Percentiles rank a stretch among this genome's conserved stretches.
Conservation (phyloP, 2,329 filamentous ascomycete species). For the Fusarium tanahbumbuense region DNA sequence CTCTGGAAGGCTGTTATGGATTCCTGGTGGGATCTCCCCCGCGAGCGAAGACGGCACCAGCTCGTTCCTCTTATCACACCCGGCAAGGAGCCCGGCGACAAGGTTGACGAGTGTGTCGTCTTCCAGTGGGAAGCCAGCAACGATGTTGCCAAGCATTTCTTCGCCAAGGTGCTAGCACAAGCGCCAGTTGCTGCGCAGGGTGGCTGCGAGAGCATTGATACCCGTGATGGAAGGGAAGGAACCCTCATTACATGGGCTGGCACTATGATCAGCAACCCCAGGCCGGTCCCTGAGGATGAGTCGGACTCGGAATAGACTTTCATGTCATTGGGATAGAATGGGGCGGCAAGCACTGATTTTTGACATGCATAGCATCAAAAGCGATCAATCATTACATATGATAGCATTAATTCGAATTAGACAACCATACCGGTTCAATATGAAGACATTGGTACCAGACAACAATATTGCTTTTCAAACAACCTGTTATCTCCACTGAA, state of each 20-base stretch:
- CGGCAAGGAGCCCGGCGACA: slow-evolving; percentile 25
- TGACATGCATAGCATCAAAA: slow-evolving; percentile 1
- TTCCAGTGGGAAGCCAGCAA: slow-evolving; percentile 32
- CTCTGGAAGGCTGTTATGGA: slow-evolving; percentile 26
- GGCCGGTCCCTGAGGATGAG: slow-evolving; percentile 8
- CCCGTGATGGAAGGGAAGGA: slow-evolving; percentile 24
- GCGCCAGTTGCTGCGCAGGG: slow-evolving; percentile 18
- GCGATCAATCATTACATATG: slow-evolving; percentile 5
- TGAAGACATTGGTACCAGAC: not conserved
- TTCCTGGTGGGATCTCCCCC: slow-evolving; percentile 34
- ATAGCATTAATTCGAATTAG: slow-evolving; percentile 1
- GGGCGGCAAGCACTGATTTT: not conserved
- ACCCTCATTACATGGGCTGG: slow-evolving; percentile 21
- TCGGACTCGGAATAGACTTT: slow-evolving; percentile 7
- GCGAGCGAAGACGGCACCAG: slow-evolving; percentile 28
- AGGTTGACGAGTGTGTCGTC: slow-evolving; percentile 22
- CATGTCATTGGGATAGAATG: not conserved
- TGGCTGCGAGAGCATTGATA: slow-evolving; percentile 31
- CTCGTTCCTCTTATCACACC: slow-evolving; percentile 10
- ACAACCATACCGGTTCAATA: not conserved
- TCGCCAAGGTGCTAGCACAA: slow-evolving; percentile 31
- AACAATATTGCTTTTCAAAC: not conserved
- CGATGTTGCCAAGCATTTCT: slow-evolving; percentile 22
- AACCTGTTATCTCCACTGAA: not conserved
- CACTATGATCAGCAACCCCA: slow-evolving; percentile 10